phyloP scores from a whole-genome alignment of 208 protist genomes.

The Wallacemonas collosoma region DNA sequence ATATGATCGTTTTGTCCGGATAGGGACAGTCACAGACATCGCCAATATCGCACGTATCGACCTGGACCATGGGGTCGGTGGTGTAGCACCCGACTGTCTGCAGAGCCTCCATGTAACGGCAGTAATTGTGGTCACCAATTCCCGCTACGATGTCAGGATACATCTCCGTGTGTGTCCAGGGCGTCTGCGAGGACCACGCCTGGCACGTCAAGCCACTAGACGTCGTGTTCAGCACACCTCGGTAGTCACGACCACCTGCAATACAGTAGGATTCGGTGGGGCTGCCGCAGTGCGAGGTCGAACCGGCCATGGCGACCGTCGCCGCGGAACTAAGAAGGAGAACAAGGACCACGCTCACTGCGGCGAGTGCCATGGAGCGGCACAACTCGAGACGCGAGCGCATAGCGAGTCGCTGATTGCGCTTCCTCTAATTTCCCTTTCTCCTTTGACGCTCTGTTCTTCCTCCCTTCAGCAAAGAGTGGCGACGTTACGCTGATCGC shows the following conservation, averaged over 20 bases:
- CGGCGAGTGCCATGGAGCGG: not conserved
- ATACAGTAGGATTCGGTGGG: conserved; percentile 44
- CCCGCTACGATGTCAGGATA: conserved; percentile 34
- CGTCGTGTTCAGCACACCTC: conserved; percentile 59
- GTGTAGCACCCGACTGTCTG: conserved; percentile 54
- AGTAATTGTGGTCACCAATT: conserved; percentile 76
- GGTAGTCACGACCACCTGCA: conserved; percentile 58
- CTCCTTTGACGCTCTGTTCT: not conserved
- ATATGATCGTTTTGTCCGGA: conserved; percentile 28
- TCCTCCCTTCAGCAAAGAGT: too few species aligned
- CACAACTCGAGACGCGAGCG: not conserved
- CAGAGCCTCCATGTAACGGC: conserved; percentile 62
- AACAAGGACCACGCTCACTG: not conserved
- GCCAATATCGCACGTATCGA: conserved; percentile 60
- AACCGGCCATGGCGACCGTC: not conserved
- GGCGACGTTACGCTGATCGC: too few species aligned
- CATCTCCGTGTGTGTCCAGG: conserved; percentile 38
- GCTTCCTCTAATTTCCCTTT: not conserved
- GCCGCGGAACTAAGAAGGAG: conserved; percentile 2
- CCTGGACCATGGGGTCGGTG: conserved; percentile 37
- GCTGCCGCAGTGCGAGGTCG: conserved; percentile 28
- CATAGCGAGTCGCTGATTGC: not conserved
- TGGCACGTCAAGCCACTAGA: conserved; percentile 52
- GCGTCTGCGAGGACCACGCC: conserved; percentile 44
- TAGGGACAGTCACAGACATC: conserved; percentile 32